Base-by-base conservation (phyloP, 495 filamentous ascomycete species). In the Neurospora tetrasperma region DNA sequence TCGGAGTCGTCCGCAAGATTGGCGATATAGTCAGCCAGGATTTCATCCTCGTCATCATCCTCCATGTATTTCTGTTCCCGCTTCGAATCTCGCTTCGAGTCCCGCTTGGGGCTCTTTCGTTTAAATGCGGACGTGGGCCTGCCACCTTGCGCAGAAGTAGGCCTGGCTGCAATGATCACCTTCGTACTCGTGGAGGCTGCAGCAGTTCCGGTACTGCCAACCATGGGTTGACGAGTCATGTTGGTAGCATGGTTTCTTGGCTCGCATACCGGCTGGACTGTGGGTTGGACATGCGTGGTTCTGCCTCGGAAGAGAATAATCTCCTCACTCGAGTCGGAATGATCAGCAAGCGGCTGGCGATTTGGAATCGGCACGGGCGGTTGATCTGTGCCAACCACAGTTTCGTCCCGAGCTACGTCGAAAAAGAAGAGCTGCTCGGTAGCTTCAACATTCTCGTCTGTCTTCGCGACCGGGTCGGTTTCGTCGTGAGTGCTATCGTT, bases 21-120 rank as follows among this genome's bases (percentile, higher is more conserved):
- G 72, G 87, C 88, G 71, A 94, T 90, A 75, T 96, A 96, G 77
- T 97, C 94, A 3, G 87, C 87, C 27, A 92, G 68, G 4, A 89
- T 83, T 0, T 89, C 84, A 12, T 92, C 87, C 5, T 85, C 82
- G 9, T 83, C 79, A 40, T 76, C 74, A 4, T 76, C 74, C 10
- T 74, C 69, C 3, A 27, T 48, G 69, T 72, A 68, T 54, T 75
- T 70, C 54, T 18, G 54, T 18, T 27, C 54, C 23, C 54, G 54
- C 54, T 31, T 31, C n/a, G 23, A 27, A 54, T 54, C 20, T 20
- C 12, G 20, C 48, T 54, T 54, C 0, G 48, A 31, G 12, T 31
- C 54, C 20, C 54, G 54, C 27, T 35, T 66, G 8, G 54, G 35
- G 27, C 11, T 66, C 54, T 66, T 66, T 66, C 16, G 5, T 27